Percentiles rank a stretch among this genome's conserved stretches.
These are phyloP conservation scores for Coniochaeta sp. DNA, from an alignment of 2,329 filamentous ascomycete genomes.

Conservation along the genomic window DNA sequence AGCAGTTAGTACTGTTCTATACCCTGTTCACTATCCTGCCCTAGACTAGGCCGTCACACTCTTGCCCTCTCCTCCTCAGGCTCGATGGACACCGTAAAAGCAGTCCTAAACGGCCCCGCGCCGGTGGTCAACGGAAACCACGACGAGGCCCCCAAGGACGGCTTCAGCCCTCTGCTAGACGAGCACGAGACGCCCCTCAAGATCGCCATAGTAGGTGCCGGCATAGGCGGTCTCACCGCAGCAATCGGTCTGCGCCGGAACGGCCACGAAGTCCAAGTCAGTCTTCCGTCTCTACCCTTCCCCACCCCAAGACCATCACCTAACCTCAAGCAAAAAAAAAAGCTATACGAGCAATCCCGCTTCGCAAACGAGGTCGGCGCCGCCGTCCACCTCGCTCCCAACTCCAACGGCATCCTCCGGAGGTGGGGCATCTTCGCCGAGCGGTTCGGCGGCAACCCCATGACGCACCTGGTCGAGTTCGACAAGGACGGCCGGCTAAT, in stretches of 20 bases:
- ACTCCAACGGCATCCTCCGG: constrained; percentile 49
- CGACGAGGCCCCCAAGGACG: not conserved
- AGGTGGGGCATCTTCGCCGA: constrained; percentile 30
- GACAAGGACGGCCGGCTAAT: constrained; percentile 12
- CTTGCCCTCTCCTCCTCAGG: not conserved
- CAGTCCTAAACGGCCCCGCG: not conserved
- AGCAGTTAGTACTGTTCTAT: not conserved
- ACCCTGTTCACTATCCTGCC: not conserved
- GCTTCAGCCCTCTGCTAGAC: not conserved
- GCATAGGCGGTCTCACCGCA: constrained; percentile 45
- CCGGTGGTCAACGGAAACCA: not conserved
- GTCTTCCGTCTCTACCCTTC: not conserved
- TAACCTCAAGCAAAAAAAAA: not conserved
- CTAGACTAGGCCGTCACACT: no score
- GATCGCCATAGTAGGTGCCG: constrained; percentile 27
- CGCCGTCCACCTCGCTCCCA: constrained; percentile 56
- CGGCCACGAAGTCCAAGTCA: constrained; percentile 38
- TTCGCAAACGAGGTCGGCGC: constrained; percentile 52
- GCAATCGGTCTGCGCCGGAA: constrained; percentile 46
- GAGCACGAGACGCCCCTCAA: constrained; percentile 6
- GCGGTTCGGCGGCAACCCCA: constrained; percentile 25
- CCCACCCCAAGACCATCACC: no score
- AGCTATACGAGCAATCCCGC: constrained; percentile 42
- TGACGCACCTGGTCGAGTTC: constrained; percentile 17
- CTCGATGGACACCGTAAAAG: not conserved